Evolutionary conservation across 441 rosid genomes (phyloP), one percentile per base, ranked within the genome.

Genomic region (Metrosideros polymorpha): DNA sequence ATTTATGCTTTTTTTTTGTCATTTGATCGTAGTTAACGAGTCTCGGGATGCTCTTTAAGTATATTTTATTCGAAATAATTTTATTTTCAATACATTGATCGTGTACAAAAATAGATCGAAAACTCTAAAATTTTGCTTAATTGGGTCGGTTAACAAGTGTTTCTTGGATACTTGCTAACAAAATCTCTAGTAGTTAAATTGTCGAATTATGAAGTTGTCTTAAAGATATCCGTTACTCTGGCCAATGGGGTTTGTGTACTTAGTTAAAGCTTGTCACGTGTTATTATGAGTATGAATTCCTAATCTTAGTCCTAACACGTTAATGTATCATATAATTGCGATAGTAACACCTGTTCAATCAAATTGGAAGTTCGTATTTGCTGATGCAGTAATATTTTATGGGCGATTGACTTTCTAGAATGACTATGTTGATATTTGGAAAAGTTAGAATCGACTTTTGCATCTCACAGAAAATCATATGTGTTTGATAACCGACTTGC

Each of bases 391-490:
- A 5, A 22, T 15, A 39, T 39, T 35, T 32, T 22, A 39, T 12
- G 12, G 1, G 7, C 10, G n/a, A 35, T 71, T 71, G n/a, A 10
- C 10, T 71, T 10, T 10, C 47, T 71, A 10, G 25, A 71, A 35
- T 5, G 47, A 22, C 47, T 22, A 66, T 9, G 15, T 63, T 1
- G 0, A 63, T 63, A 25, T 63, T 63, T 63, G 9, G 2, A 32
- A 32, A 18, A 1, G 13, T 32, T 19, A 63, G 43, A 63, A 32
- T 0, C 2, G 1, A 12, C 76, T 1, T 5, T 63, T 6, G 0
- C 43, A 32, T 63, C 25, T 32, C 27, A 35, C 39, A 35, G 24
- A 5, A 7, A 56, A 27, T 27, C 7, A 2, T 56, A 9, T 56
- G 2, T 27, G 30, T 27, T 56, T 6, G 61, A 56, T 56, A 56